phyloP scores from a whole-genome alignment of 2,329 filamentous ascomycete genomes.

The Parascedosporium putredinis region DNA sequence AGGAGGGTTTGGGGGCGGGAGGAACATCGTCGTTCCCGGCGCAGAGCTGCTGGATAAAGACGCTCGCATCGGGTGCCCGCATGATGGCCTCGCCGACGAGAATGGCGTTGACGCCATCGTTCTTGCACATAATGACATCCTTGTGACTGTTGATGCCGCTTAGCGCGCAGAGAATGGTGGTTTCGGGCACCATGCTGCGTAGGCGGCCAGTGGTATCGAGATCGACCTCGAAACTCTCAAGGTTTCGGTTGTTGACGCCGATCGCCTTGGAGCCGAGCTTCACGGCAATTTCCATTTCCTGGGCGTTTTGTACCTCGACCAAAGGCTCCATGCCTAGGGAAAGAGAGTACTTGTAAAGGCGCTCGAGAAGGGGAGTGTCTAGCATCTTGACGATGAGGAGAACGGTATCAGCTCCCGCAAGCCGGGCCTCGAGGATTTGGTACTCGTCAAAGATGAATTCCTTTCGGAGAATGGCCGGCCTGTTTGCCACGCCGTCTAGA shows the following conservation, averaged over 20 bases:
- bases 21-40: constrained; percentile 36
- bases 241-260: constrained; percentile 93
- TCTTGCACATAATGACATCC: constrained; percentile 79
- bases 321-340: constrained; percentile 94
- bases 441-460: constrained; percentile 98
- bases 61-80: constrained; percentile 71
- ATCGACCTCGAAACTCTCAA: constrained; percentile 95
- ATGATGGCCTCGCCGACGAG: constrained; percentile 94
- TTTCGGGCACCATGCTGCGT: constrained; percentile 74
- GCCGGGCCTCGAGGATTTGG: constrained; percentile 86
- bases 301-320: constrained; percentile 89
- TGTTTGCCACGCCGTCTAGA: constrained; percentile 81
- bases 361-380: constrained; percentile 48
- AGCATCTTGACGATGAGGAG: constrained; percentile 98
- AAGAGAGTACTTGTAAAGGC: constrained; percentile 78
- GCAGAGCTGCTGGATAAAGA: constrained; percentile 78
- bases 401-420: constrained; percentile 90
- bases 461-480: constrained; percentile 85
- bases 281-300: constrained; percentile 85
- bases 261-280: constrained; percentile 82
- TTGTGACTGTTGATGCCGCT: constrained; percentile 86
- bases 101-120: constrained; percentile 83
- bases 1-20: constrained; percentile 25
- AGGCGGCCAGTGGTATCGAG: constrained; percentile 82
- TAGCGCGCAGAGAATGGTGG: constrained; percentile 82